Evolutionary conservation across 441 rosid species (phyloP), one percentile per base, ranked within the genome.

Genomic region (Pelargonium citronellum): DNA sequence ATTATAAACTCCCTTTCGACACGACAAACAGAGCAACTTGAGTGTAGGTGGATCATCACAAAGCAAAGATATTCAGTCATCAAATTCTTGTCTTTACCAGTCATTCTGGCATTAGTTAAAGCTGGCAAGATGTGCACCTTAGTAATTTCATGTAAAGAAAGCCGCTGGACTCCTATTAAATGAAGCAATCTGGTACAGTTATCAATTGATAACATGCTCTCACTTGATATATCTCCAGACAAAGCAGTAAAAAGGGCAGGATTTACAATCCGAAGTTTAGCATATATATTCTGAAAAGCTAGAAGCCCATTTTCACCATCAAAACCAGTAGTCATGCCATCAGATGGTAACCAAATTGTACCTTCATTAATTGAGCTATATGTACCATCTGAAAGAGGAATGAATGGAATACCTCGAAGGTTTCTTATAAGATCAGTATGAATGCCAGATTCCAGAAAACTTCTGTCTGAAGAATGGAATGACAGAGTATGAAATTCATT

Each of bases 131-230:
- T 79, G 76, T 90, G 96, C 75, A 85, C 78, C 85, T 76, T 87
- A 63, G 88, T 70, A 71, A 95, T 87, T 77, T 95, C 99, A 87
- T 95, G 99, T 2, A 93, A 91, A 66, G 99, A 89, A 68, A 92
- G 83, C 82, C 82, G 85, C 71, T 88, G 95, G 68, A 89, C 86
- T 58, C 99, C 99, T 73, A 89, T 79, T 76, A 71, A 85, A 71
- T 78, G 85, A 77, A 95, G 95, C 89, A 92, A 86, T 77, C 83
- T 77, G 37, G 81, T 75, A 39, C 84, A 75, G 78, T 88, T 87
- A 70, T 86, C 87, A 9, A 39, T 79, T 16, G 67, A 64, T 66
- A 75, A 55, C 37, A 70, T 73, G 71, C 74, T 81, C 76, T 72
- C 66, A 49, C 65, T 72, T 43, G 85, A 74, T 43, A 64, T n/a